Evolutionary conservation across 2,329 filamentous ascomycete genomes (phyloP).

Genomic region (Fusarium compactum): DNA sequence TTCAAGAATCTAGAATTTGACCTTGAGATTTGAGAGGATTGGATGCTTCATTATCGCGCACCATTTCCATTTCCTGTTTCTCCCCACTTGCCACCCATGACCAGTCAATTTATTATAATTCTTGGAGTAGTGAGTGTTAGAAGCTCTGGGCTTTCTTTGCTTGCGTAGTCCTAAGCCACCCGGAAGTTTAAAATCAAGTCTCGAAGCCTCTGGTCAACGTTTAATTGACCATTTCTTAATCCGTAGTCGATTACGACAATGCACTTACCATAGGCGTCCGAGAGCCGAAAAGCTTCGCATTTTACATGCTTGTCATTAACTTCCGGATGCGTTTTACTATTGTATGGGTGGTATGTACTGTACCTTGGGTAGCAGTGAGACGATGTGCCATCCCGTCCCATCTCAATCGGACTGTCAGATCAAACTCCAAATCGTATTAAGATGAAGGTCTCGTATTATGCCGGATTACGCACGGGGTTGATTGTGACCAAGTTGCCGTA

Average conservation of each 20-base stretch:
- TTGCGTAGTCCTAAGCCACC: conserved; percentile 27
- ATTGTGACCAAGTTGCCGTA: neutral
- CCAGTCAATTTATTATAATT: conserved; percentile 9
- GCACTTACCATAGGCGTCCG: conserved; percentile 28
- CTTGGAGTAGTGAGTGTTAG: conserved; percentile 1
- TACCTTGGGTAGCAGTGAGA: neutral
- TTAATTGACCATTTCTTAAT: conserved; percentile 6
- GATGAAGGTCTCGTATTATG: conserved; percentile 26
- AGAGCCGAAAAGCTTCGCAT: conserved; percentile 11
- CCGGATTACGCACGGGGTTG: conserved; percentile 4
- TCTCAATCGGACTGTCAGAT: neutral
- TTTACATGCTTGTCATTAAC: conserved; percentile 5
- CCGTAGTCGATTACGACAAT: neutral
- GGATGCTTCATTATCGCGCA: neutral
- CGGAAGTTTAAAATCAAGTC: conserved; percentile 26
- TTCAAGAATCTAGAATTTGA: conserved; percentile 9
- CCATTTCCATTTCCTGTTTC: conserved; percentile 34
- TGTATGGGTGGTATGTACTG: neutral
- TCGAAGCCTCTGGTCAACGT: conserved; percentile 5
- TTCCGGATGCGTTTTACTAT: conserved; percentile 33
- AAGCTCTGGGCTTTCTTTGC: conserved; percentile 12
- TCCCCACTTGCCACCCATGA: conserved; percentile 3
- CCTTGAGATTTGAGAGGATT: neutral
- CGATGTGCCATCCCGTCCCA: conserved; percentile 7
- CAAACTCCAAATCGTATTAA: conserved; percentile 9